Conservation (phyloP, 495 filamentous ascomycete species). For the Lasiosphaeria hispida region DNA sequence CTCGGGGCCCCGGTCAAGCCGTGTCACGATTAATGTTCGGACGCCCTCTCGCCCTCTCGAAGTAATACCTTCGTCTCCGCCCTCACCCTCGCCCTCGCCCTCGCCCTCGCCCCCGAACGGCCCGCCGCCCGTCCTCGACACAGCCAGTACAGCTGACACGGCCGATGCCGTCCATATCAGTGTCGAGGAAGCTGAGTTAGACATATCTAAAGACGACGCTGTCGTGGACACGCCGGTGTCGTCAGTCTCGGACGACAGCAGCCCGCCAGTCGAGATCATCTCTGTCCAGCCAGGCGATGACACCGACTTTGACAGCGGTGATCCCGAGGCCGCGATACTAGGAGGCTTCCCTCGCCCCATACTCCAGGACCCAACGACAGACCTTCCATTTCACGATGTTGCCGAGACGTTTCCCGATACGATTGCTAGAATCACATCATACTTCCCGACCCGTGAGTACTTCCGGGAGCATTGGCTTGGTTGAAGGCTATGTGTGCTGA, state of each 20-base stretch:
- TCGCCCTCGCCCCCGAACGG: slow-evolving; percentile 21
- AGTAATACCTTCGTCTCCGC: slow-evolving; percentile 43
- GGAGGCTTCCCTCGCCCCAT: slow-evolving; percentile 18
- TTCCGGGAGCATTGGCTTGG: slow-evolving; percentile 8
- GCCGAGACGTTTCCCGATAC: slow-evolving; percentile 40
- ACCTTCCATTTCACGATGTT: slow-evolving; percentile 43
- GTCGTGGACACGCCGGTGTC: slow-evolving; percentile 33
- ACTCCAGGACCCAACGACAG: slow-evolving; percentile 28
- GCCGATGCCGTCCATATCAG: slow-evolving; percentile 35
- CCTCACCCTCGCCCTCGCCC: slow-evolving; percentile 44
- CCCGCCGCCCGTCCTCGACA: background rate
- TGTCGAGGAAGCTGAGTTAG: slow-evolving; percentile 43
- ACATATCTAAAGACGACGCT: slow-evolving; percentile 30
- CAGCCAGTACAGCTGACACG: background rate
- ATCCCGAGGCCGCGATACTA: slow-evolving; percentile 24
- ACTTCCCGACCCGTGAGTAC: slow-evolving; percentile 39
- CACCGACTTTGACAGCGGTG: slow-evolving; percentile 20
- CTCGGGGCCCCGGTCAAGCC: slow-evolving; percentile 42
- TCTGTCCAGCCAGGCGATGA: slow-evolving; percentile 36
- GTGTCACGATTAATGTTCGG: slow-evolving; percentile 54
- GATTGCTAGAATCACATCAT: slow-evolving; percentile 31
- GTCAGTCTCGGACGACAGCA: slow-evolving; percentile 36
- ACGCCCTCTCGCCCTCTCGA: slow-evolving; percentile 38
- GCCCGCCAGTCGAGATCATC: slow-evolving; percentile 36
- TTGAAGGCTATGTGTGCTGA: slow-evolving; percentile 25